Conservation (phyloP, 768 basidiomycete species). For the Pseudohyphozyma bogoriensis region DNA sequence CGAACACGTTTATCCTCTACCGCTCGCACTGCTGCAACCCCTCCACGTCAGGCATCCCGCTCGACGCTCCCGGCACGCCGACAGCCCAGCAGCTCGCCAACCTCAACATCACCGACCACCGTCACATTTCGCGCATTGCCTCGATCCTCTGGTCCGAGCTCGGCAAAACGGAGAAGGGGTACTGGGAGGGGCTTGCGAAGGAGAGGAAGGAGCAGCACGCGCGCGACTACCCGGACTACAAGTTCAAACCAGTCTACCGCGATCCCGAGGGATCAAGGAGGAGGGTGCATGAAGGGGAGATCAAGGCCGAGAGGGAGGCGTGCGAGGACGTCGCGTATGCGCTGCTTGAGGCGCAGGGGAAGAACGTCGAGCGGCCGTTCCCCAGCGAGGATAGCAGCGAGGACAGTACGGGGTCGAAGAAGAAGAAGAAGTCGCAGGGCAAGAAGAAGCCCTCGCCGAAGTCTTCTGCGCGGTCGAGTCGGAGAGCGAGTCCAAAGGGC, state of each 20-base stretch:
- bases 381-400: not conserved
- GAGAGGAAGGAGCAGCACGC: conserved; percentile 30
- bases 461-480: not conserved
- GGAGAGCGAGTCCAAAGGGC: not conserved
- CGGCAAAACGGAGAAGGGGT: conserved; percentile 21
- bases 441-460: not conserved
- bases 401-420: not conserved
- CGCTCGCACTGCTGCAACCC: conserved; percentile 27
- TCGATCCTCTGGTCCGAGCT: conserved; percentile 28
- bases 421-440: not conserved
- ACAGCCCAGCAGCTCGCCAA: conserved; percentile 22
- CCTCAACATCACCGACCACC: conserved; percentile 26
- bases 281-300: not conserved
- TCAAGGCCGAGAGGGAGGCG: conserved; percentile 3
- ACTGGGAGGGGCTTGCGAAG: conserved; percentile 28
- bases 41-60: not conserved
- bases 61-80: conserved; percentile 16
- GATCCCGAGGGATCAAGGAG: conserved; percentile 19
- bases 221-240: conserved; percentile 30
- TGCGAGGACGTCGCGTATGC: conserved; percentile 19
- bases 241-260: conserved; percentile 27
- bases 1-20: conserved; percentile 35
- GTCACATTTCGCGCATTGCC: conserved; percentile 33
- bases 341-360: conserved; percentile 3
- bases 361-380: not conserved